Evolutionary conservation across 2,329 filamentous ascomycete species (phyloP).

Genomic region (Zymoseptoria crescenta): DNA sequence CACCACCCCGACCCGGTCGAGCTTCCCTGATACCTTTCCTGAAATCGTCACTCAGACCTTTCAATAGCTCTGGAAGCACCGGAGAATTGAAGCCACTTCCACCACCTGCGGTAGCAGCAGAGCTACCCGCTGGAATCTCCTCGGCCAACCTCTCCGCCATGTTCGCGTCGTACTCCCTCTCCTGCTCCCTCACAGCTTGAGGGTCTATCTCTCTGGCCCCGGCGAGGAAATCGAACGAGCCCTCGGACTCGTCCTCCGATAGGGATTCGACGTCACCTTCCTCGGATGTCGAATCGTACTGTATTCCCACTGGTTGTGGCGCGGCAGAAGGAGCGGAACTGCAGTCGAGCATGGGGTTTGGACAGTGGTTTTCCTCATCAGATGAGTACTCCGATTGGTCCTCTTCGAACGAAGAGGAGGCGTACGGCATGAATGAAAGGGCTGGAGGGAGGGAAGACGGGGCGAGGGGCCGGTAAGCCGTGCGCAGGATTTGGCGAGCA

Average conservation of each 20-base stretch:
- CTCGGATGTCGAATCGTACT: constrained; percentile 20
- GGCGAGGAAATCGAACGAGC: constrained; percentile 39
- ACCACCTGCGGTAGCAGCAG: constrained; percentile 41
- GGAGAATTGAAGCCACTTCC: constrained; percentile 43
- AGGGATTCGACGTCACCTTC: constrained; percentile 27
- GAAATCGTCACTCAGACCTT: constrained; percentile 14
- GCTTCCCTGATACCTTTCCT: constrained; percentile 13
- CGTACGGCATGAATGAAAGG: constrained; percentile 34
- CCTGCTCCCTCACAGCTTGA: constrained; percentile 32
- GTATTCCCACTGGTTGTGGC: constrained; percentile 27
- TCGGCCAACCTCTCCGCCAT: constrained; percentile 42
- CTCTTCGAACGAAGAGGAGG: constrained; percentile 27
- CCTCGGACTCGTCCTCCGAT: constrained; percentile 29
- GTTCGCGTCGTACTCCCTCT: constrained; percentile 41
- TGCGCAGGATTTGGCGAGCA: constrained; percentile 54
- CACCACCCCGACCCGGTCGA: constrained; percentile 3
- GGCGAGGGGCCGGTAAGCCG: constrained; percentile 57
- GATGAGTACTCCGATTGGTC: constrained; percentile 30
- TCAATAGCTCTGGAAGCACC: constrained; percentile 6
- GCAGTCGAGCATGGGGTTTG: constrained; percentile 14
- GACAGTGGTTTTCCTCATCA: constrained; percentile 28
- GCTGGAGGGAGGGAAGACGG: constrained; percentile 39
- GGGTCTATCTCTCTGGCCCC: constrained; percentile 38
- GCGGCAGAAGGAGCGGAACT: constrained; percentile 23
- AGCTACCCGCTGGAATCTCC: constrained; percentile 43